Conservation (phyloP, 2,329 filamentous ascomycete genomes). For the Didymosphaeria variabile region DNA sequence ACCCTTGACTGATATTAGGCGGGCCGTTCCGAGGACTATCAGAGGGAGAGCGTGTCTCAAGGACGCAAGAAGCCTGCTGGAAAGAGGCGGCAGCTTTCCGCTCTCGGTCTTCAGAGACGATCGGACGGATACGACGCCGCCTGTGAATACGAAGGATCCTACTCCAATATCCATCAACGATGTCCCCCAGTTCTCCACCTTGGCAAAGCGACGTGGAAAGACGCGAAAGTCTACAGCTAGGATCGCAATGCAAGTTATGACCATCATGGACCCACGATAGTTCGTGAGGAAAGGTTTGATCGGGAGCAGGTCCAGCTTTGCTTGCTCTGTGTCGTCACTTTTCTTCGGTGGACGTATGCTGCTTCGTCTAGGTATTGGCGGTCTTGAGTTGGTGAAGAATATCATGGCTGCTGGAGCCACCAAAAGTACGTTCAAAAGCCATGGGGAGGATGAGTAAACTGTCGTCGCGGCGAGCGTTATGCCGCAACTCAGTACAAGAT, state of each 20-base stretch:
- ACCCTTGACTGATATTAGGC: constrained; percentile 89
- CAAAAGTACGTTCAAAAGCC: constrained; percentile 78
- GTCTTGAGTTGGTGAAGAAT: constrained; percentile 54
- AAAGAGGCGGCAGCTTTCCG: constrained; percentile 60
- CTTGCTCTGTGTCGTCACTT: constrained; percentile 26
- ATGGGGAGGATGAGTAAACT: constrained; percentile 77
- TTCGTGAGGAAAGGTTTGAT: constrained; percentile 91
- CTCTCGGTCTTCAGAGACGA: constrained; percentile 75
- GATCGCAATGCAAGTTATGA: constrained; percentile 88
- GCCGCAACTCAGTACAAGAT: constrained; percentile 87
- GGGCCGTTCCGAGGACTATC: constrained; percentile 78
- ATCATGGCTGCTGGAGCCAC: constrained; percentile 74
- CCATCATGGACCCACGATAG: constrained; percentile 91
- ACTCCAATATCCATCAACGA: constrained; percentile 99
- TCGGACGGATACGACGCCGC: constrained; percentile 87
- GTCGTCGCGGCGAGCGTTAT: constrained; percentile 86
- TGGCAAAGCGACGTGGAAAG: constrained; percentile 93
- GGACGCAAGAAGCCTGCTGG: constrained; percentile 69
- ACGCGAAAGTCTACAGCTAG: constrained; percentile 95
- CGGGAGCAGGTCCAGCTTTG: constrained; percentile 66
- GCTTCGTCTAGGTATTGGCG: constrained; percentile 25
- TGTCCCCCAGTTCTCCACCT: constrained; percentile 99
- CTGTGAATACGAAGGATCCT: constrained; percentile 95
- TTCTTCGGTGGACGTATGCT: constrained; percentile 33
- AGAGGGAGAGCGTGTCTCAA: constrained; percentile 85